phyloP scores from a whole-genome alignment of 2,329 filamentous ascomycete genomes.

The Ciborinia camelliae region DNA sequence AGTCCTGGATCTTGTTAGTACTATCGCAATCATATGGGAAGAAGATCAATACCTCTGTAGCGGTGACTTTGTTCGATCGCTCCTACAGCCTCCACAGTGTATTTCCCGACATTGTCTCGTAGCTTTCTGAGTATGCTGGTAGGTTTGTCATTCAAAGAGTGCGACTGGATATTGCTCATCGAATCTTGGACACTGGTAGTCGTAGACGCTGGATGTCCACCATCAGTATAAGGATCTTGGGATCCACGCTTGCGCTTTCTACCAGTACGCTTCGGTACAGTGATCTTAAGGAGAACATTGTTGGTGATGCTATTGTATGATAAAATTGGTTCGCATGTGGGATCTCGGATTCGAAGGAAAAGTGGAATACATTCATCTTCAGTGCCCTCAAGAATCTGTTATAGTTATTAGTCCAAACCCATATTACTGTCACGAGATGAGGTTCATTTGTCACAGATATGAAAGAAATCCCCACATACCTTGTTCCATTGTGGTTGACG shows the following conservation, averaged over 20 bases:
- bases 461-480: constrained; percentile 28
- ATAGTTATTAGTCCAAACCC: not conserved
- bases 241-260: constrained; percentile 81
- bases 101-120: constrained; percentile 65
- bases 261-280: constrained; percentile 81
- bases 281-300: constrained; percentile 83
- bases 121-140: constrained; percentile 58
- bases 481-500: constrained; percentile 31
- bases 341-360: constrained; percentile 77
- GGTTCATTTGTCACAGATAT: not conserved
- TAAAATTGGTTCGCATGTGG: constrained; percentile 71
- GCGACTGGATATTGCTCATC: constrained; percentile 40
- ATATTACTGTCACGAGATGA: constrained; percentile 25
- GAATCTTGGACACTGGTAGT: not conserved
- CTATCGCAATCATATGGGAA: not conserved
- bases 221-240: constrained; percentile 56
- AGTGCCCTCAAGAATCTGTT: constrained; percentile 45
- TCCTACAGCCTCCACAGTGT: constrained; percentile 68
- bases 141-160: constrained; percentile 51
- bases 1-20: constrained; percentile 48
- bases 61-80: constrained; percentile 77
- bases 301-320: constrained; percentile 74
- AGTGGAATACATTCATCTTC: constrained; percentile 56
- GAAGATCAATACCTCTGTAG: constrained; percentile 59
- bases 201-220: not conserved